Percentiles rank a stretch among this genome's conserved stretches.
Evolutionary conservation across 2,329 filamentous ascomycete genomes (phyloP).

Genomic region (Alternaria rosae): DNA sequence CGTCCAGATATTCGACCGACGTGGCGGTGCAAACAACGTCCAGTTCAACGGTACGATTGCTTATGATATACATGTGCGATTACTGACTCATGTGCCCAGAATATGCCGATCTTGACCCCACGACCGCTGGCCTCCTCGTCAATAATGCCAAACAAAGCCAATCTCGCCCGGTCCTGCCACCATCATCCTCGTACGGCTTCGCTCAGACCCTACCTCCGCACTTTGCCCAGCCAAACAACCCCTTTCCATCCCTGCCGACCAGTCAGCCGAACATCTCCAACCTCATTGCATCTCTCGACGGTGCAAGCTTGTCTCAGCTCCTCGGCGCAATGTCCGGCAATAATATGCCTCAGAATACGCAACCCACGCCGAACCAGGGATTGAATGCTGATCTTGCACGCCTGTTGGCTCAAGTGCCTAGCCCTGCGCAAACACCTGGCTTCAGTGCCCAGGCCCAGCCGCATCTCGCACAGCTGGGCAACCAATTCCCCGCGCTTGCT

Average conservation of each 20-base stretch:
- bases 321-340: conserved; percentile 64
- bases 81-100: conserved; percentile 57
- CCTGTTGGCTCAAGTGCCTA: conserved; percentile 45
- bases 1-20: conserved; percentile 85
- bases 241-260: conserved; percentile 44
- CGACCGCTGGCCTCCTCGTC: conserved; percentile 81
- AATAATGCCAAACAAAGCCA: conserved; percentile 69
- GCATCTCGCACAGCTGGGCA: conserved; percentile 38
- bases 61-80: not conserved
- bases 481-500: conserved; percentile 42
- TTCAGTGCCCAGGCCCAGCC: conserved; percentile 28
- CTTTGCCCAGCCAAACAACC: conserved; percentile 46
- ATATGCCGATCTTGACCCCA: conserved; percentile 82
- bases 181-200: conserved; percentile 37
- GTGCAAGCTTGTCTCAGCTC: conserved; percentile 73
- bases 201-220: conserved; percentile 40
- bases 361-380: conserved; percentile 41
- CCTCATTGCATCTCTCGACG: conserved; percentile 73
- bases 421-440: conserved; percentile 34
- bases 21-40: conserved; percentile 74
- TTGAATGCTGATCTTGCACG: conserved; percentile 50
- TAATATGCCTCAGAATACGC: conserved; percentile 49
- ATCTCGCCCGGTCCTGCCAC: conserved; percentile 42
- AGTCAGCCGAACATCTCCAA: conserved; percentile 63
- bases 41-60: conserved; percentile 71